A percentile compares a stretch with the other conserved stretches of the same genome.
phyloP scores from a whole-genome alignment of 1,284 basidiomycete genomes.

The Naganishia liquefaciens region DNA sequence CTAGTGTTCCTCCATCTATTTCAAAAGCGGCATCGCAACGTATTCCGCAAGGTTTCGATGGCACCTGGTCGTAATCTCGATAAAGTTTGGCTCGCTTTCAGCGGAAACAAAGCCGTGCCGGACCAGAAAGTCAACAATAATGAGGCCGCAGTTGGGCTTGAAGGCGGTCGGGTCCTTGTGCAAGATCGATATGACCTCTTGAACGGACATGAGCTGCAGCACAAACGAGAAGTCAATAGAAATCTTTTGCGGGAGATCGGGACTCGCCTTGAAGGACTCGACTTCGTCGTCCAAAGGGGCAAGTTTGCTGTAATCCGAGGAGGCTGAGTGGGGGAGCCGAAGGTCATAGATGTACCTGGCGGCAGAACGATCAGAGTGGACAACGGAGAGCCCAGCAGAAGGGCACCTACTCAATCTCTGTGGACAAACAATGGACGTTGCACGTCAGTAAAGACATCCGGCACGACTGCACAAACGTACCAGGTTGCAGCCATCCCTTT shows the following conservation, averaged over 20 bases:
- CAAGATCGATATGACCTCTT: constrained; percentile 54
- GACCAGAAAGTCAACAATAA: constrained; percentile 60
- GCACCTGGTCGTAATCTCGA: constrained; percentile 49
- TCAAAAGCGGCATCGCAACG: constrained; percentile 17
- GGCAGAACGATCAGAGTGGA: neutral
- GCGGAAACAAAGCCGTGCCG: constrained; percentile 59
- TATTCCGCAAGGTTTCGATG: constrained; percentile 44
- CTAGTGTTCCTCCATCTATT: no score
- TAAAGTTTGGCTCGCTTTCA: constrained; percentile 55
- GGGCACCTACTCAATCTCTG: constrained; percentile 59
- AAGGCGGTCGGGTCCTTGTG: constrained; percentile 53
- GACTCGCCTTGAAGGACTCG: constrained; percentile 70
- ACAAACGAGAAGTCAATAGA: neutral
- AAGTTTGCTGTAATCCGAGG: constrained; percentile 59
- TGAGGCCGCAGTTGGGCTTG: constrained; percentile 62
- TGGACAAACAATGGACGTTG: neutral
- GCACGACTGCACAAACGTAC: constrained; percentile 35
- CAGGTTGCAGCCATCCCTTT: constrained; percentile 76
- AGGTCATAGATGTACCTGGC: constrained; percentile 73
- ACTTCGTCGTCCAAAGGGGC: constrained; percentile 88
- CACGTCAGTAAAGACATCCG: neutral
- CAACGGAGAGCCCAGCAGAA: neutral
- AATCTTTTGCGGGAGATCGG: neutral
- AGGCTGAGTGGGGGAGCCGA: constrained; percentile 61
- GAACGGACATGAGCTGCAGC: constrained; percentile 44